Base-by-base conservation (phyloP, 129 eudicot genomes). In the Escallonia rubra region DNA sequence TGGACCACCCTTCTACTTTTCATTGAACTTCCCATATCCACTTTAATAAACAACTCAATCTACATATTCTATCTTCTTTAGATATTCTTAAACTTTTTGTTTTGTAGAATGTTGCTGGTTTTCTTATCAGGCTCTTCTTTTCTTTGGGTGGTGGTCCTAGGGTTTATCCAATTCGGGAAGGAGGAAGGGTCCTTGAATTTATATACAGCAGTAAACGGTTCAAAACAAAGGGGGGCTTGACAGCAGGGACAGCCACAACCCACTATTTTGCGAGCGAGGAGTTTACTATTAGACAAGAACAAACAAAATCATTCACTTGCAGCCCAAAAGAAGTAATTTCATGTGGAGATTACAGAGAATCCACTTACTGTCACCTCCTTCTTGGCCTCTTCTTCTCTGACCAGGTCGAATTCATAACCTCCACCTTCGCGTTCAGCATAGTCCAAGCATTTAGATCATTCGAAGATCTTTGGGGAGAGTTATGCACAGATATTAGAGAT, bases 351-450 rank as follows among this genome's bases (percentile, higher is more conserved):
- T 87, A 80, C 81, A 79, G 69, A 43, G 92, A 88, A 68, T 76
- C 97, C 39, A 81, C 88, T 4, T 91, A 91, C 38, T 91, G 97
- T 52, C 97, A 91, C 79, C 88, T 91, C 71, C 94, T 91, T 46
- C 83, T 83, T n/a, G 97, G 97, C 57, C 80, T 91, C 53, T 72
- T 64, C 46, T 71, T 67, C 70, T 70, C 81, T 5, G 73, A 78
- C 5, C 73, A 87, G 61, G 83, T 91, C 40, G 90, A 91, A 5
- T 81, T 81, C 83, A 73, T 91, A 38, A 61, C 96, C 41, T 91
- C 97, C 59, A 88, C 94, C 0, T 91, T 91, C 50, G 86, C 90
- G 4, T 79, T 79, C 45, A 72, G 96, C 70, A 75, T 88, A 34
- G 88, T 91, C 3, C 97, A 91, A 61, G 90, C 97, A 3, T 82